Conservation (phyloP, 805 yeast genomes). For the Nakazawaea anatomiae region DNA sequence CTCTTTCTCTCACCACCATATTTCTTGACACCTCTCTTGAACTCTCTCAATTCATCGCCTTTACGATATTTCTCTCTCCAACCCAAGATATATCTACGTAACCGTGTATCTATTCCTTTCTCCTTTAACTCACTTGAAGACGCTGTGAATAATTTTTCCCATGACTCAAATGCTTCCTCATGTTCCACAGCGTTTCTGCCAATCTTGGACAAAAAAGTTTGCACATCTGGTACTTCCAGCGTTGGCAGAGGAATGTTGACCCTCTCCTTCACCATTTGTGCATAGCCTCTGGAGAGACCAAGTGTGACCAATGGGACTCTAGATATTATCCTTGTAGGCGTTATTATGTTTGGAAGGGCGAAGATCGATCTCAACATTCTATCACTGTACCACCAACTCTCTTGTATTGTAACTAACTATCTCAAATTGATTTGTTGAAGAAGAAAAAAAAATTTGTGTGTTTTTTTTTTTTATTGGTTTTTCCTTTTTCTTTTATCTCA, state of each 20-base stretch:
- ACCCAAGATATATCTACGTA: constrained; percentile 65
- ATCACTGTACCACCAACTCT: background rate
- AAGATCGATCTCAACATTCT: constrained; percentile 1
- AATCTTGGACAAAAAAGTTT: constrained; percentile 65
- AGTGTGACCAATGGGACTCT: too few species aligned
- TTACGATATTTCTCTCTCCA: constrained; percentile 67
- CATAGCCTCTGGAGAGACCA: background rate
- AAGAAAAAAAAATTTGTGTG: too few species aligned
- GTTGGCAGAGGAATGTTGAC: constrained; percentile 44
- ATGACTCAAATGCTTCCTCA: constrained; percentile 62
- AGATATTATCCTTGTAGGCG: background rate
- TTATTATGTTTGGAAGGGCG: background rate
- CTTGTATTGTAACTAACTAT: background rate
- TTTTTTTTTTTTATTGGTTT: background rate
- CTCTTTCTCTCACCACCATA: constrained; percentile 86
- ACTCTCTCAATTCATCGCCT: constrained; percentile 46
- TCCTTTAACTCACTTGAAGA: constrained; percentile 55
- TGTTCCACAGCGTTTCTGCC: constrained; percentile 74
- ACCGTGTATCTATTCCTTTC: constrained; percentile 67
- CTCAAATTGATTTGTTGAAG: too few species aligned
- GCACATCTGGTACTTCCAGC: constrained; percentile 56
- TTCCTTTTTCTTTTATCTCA: background rate
- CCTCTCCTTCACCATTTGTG: constrained; percentile 2
- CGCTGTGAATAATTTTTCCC: constrained; percentile 62
- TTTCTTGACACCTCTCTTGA: constrained; percentile 59